Percentiles rank a stretch among this genome's conserved stretches.
Conservation (phyloP, 768 basidiomycete genomes). For the Lentinula lateritia region DNA sequence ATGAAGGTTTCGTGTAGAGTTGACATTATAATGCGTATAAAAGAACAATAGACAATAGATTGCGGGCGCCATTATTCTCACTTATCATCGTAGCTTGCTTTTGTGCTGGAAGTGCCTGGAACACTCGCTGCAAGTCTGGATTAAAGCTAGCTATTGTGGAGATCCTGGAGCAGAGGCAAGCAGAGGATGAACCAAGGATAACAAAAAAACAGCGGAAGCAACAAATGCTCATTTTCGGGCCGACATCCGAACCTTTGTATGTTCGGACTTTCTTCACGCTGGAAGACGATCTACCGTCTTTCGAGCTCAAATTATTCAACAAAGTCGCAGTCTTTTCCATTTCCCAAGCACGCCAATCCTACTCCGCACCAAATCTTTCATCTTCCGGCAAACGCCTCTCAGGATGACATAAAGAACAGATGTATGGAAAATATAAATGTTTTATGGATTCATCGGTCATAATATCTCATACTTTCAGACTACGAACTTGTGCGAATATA, state of each 20-base stretch:
- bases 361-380: constrained; percentile 74
- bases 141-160: neutral
- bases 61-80: neutral
- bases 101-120: neutral
- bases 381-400: constrained; percentile 47
- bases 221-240: neutral
- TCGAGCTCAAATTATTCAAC: neutral
- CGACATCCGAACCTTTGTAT: neutral
- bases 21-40: neutral
- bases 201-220: neutral
- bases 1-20: neutral
- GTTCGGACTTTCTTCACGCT: neutral
- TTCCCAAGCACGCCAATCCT: constrained; percentile 47
- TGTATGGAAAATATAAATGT: constrained; percentile 26
- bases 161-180: neutral
- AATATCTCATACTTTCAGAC: constrained; percentile 33
- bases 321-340: constrained; percentile 31
- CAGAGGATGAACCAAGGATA: neutral
- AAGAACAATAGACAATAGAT: neutral
- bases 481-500: constrained; percentile 77
- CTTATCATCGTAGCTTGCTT: neutral
- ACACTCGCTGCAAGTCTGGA: neutral
- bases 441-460: neutral
- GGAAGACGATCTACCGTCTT: neutral
- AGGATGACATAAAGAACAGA: constrained; percentile 58